phyloP scores from a whole-genome alignment of 1,284 basidiomycete species.

The Ceratobasidium sp. region DNA sequence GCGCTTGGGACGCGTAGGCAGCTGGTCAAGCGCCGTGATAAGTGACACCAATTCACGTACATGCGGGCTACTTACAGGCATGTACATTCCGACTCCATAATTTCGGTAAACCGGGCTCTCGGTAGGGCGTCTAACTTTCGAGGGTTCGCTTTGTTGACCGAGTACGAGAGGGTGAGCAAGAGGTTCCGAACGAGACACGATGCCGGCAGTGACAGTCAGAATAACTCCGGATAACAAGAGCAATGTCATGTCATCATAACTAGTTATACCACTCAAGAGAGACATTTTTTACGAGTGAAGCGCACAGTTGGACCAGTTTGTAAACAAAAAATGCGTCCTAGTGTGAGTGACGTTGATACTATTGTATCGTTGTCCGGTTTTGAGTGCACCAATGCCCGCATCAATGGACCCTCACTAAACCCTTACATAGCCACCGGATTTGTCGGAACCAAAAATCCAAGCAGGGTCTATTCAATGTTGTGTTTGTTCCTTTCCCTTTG shows the following conservation, averaged over 20 bases:
- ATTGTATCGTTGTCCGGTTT: neutral
- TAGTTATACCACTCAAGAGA: constrained; percentile 25
- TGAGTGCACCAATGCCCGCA: neutral
- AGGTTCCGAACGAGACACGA: constrained; percentile 49
- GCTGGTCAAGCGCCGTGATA: constrained; percentile 53
- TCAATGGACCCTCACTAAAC: neutral
- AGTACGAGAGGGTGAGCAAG: constrained; percentile 83
- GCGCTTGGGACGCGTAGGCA: constrained; percentile 71
- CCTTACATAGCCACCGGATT: constrained; percentile 13
- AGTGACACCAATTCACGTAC: neutral
- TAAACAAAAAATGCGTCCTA: neutral
- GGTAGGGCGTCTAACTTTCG: constrained; percentile 71
- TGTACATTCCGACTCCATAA: constrained; percentile 81
- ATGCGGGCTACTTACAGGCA: constrained; percentile 46
- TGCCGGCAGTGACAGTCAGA: constrained; percentile 33
- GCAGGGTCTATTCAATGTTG: neutral
- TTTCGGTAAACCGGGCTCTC: constrained; percentile 83
- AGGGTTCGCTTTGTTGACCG: constrained; percentile 80
- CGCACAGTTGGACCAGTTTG: neutral
- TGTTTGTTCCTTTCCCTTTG: neutral
- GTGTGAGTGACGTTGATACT: neutral
- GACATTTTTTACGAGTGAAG: constrained; percentile 10
- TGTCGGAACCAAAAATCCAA: neutral
- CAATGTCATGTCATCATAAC: constrained; percentile 30
- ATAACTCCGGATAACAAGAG: constrained; percentile 33